Base-by-base conservation (phyloP, 2,329 filamentous ascomycete species). In the Aspergillus ochraceoroseus region DNA sequence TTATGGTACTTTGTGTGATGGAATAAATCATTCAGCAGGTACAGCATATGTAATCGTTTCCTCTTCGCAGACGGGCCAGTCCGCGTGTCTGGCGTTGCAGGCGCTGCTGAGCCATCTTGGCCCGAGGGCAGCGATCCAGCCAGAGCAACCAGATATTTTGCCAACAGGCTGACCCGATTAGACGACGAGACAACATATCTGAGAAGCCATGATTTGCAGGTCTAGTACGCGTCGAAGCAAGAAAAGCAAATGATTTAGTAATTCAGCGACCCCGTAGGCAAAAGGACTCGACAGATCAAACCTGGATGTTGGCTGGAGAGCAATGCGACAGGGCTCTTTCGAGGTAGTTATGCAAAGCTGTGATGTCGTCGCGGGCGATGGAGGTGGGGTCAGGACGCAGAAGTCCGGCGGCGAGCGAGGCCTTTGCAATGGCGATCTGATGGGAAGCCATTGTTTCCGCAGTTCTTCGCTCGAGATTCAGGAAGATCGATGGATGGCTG, bases 191-290 rank as follows among this genome's bases (percentile, higher is more conserved):
- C 73, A 59, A 90, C 72, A 69, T 87, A 78, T 55, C 76, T 75
- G 59, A 88, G 67, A 57, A 90, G 82, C 87, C 87, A 94, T 67
- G 77, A 74, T 76, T 89, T 94, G 76, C 85, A 89, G 73, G 79
- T 85, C 88, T 94, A 78, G 46, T 55, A 41, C 51, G 48, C 35
- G 43, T 29, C 42, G 35, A 28, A 46, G 30, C 29, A 44, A 20
- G 19, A 44, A 18, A 38, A 12, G 20, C 26, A 32, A 50, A 47
- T 38, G 36, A 45, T 65, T 67, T 67, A 67, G 65, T 60, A 63
- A 53, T 52, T 49, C 47, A 46, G 48, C 43, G 46, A 52, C 31
- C 42, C 44, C 48, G 46, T 32, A 52, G 44, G 45, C 43, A 56
- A 33, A 33, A 49, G 56, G 49, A 58, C 47, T 43, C 57, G 61